Conservation (phyloP, 1,284 basidiomycete genomes). For the Gymnopus androsaceus region DNA sequence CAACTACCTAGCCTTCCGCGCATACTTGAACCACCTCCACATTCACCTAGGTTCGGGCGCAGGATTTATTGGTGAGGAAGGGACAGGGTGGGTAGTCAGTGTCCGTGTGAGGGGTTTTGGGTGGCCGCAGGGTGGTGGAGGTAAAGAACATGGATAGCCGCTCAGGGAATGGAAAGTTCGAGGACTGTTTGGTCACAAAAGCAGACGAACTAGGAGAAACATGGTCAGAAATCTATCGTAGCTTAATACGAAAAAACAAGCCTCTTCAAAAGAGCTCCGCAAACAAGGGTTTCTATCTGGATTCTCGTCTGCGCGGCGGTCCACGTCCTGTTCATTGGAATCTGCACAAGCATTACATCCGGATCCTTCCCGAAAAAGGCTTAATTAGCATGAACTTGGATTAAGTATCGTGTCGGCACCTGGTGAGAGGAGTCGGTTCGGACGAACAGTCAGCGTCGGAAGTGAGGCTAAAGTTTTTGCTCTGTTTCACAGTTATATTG, state of each 20-base stretch:
- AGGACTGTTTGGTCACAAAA: slow-evolving; percentile 66
- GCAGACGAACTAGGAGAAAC: slow-evolving; percentile 63
- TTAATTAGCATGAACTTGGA: too few species aligned
- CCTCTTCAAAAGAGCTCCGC: slow-evolving; percentile 88
- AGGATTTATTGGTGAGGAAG: slow-evolving; percentile 74
- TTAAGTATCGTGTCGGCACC: too few species aligned
- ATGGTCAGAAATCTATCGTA: slow-evolving; percentile 12
- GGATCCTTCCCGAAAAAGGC: too few species aligned
- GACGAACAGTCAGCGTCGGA: too few species aligned
- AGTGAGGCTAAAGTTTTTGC: too few species aligned
- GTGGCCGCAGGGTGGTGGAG: slow-evolving; percentile 78
- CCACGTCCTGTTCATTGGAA: too few species aligned
- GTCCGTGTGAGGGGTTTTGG: slow-evolving; percentile 58
- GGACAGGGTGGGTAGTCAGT: slow-evolving; percentile 81
- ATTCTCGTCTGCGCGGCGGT: too few species aligned
- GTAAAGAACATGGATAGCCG: slow-evolving; percentile 75
- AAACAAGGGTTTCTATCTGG: slow-evolving; percentile 83
- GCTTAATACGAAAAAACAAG: slow-evolving; percentile 30
- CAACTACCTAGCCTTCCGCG: slow-evolving; percentile 80
- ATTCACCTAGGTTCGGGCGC: slow-evolving; percentile 82
- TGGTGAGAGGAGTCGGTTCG: too few species aligned
- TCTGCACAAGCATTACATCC: too few species aligned
- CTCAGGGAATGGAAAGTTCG: slow-evolving; percentile 69
- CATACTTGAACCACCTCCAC: slow-evolving; percentile 71
- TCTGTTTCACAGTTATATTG: too few species aligned